Base-by-base conservation (phyloP, 306 rosid species). In the Cucurbita ficifolia region DNA sequence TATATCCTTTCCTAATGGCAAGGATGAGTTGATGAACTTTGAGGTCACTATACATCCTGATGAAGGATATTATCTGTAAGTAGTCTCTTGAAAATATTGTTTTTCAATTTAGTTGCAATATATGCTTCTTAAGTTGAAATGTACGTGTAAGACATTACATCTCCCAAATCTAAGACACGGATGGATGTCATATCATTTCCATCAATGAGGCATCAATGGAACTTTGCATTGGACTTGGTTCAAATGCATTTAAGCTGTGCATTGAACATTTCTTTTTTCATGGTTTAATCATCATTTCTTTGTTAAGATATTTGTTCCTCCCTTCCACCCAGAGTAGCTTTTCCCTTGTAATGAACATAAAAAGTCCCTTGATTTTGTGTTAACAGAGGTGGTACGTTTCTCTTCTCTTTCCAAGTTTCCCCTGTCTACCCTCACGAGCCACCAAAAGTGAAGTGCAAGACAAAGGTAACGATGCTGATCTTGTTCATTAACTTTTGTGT, bases 381-480 rank as follows among this genome's bases (percentile, higher is more conserved):
- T 13, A 39, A 46, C 75, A 86, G 90, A 51, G 90, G 84, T 4
- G 90, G 90, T 64, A 77, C 82, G 7, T 86, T 83, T 82, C 35
- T 78, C 72, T 86, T 83, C 81, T 67, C 88, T 39, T 86, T 86
- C 50, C 84, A 86, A 64, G 88, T 86, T 73, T 79, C 90, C 19
- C 83, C 88, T 18, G 49, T 82, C 76, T 86, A 86, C 51, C 90
- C 90, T 43, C 84, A 86, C 38, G 90, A 86, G 80, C 88, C 90
- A 24, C 90, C 90, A 17, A 86, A 86, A 57, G 90, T 86, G 59
- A 86, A 86, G 83, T 82, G 90, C 76, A 86, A 83, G 87, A 86
- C 87, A 21, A 86, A 83, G 90, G 90, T 86, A 81, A 51, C 13
- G 5, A 35, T 42, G 9, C 68, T 56, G 54, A 17, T 13, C 62